A percentile compares a stretch with the other conserved stretches of the same genome.
Evolutionary conservation across 106 monocot species (phyloP).

Genomic region (Allium sativum): DNA sequence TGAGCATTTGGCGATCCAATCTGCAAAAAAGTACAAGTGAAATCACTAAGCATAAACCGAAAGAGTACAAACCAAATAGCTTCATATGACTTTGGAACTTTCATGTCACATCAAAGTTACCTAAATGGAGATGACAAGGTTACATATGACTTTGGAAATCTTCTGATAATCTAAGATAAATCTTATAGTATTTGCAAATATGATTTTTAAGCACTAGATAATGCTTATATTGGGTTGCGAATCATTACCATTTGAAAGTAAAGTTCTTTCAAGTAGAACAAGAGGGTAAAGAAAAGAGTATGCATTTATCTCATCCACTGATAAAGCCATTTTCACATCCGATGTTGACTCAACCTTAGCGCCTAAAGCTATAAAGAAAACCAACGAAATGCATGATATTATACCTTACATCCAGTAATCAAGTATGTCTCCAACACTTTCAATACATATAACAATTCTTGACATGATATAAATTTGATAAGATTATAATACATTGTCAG

Average conservation of each 20-base stretch:
- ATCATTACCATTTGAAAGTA: constrained; percentile 68
- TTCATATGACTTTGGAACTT: neutral
- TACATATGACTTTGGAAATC: too few species aligned
- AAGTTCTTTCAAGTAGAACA: constrained; percentile 53
- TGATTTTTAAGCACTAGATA: neutral
- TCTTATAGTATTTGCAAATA: neutral
- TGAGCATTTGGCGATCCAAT: constrained; percentile 83
- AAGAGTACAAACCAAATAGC: neutral
- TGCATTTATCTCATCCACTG: constrained; percentile 90
- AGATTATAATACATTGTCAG: neutral
- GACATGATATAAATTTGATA: neutral
- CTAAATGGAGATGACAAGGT: constrained; percentile 88
- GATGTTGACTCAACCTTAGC: constrained; percentile 42
- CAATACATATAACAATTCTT: neutral
- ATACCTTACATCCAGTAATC: neutral
- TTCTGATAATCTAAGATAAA: too few species aligned
- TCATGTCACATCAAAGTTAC: constrained; percentile 42
- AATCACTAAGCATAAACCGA: neutral
- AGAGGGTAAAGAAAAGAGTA: constrained; percentile 72
- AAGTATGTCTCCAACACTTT: neutral
- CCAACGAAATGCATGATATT: neutral
- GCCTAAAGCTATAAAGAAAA: constrained; percentile 25
- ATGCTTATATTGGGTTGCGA: neutral
- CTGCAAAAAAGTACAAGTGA: constrained; percentile 35
- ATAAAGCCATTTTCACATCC: constrained; percentile 58